Conservation (phyloP, 495 filamentous ascomycete genomes). For the Recurvomyces mirabilis region DNA sequence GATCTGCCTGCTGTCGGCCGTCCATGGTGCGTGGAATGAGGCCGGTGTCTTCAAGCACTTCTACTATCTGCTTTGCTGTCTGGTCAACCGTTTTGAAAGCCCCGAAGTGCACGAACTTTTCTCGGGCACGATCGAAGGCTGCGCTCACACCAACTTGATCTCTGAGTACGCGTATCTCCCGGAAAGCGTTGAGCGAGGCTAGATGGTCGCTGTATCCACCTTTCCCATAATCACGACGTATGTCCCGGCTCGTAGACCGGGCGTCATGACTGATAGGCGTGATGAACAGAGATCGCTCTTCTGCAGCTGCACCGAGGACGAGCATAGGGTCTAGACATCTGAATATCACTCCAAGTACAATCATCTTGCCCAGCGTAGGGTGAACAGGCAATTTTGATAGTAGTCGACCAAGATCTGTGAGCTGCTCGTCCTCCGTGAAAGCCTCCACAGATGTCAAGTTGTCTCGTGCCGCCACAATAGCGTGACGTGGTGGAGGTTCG, state of each 20-base stretch:
- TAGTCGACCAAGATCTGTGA: conserved; percentile 43
- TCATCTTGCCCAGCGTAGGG: conserved; percentile 46
- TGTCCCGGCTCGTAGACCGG: conserved; percentile 25
- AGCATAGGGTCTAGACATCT: conserved; percentile 50
- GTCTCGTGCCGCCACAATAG: conserved; percentile 37
- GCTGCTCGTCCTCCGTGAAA: conserved; percentile 37
- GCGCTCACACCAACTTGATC: conserved; percentile 6
- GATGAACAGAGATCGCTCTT: conserved; percentile 37
- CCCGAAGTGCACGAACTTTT: conserved; percentile 33
- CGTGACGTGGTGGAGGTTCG: conserved; percentile 38
- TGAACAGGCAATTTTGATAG: conserved; percentile 39
- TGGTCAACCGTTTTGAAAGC: conserved; percentile 34
- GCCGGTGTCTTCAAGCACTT: conserved; percentile 34
- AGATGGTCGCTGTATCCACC: conserved; percentile 42
- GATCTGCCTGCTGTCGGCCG: conserved; percentile 23
- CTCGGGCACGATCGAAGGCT: background rate
- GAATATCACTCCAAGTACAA: conserved; percentile 49
- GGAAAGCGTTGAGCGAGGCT: conserved; percentile 40
- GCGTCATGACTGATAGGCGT: conserved; percentile 23
- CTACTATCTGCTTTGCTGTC: conserved; percentile 37
- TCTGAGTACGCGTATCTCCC: conserved; percentile 30
- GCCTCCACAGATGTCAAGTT: conserved; percentile 38
- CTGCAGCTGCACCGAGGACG: conserved; percentile 37
- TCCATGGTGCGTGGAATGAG: conserved; percentile 32
- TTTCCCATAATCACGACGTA: conserved; percentile 33